These are phyloP conservation scores for Trichoderma sp. DNA, from an alignment of 2,329 filamentous ascomycete genomes.

Conservation along the genomic window DNA sequence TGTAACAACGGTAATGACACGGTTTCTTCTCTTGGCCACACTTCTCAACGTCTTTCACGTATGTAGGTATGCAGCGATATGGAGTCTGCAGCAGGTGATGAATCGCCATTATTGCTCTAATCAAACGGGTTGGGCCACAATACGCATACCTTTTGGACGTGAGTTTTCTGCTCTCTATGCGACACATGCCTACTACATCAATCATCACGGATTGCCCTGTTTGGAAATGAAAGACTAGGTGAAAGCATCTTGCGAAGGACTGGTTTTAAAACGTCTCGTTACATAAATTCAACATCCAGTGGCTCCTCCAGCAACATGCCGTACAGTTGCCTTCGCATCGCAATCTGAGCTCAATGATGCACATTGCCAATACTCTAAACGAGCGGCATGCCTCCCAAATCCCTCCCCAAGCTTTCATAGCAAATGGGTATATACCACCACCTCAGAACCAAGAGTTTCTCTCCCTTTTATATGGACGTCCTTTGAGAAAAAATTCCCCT, in stretches of 20 bases:
- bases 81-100: neutral
- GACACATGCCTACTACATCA: neutral
- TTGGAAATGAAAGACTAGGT: neutral
- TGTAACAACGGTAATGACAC: neutral
- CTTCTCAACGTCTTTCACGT: neutral
- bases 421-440: slow-evolving; percentile 39
- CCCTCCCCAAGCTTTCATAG: slow-evolving; percentile 21
- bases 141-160: neutral
- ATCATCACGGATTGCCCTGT: neutral
- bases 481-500: neutral
- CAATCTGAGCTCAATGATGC: neutral
- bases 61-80: neutral
- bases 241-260: neutral
- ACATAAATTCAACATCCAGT: neutral
- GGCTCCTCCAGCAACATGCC: neutral
- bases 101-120: neutral
- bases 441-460: slow-evolving; percentile 6
- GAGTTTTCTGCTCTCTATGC: neutral
- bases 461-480: slow-evolving; percentile 6
- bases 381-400: neutral
- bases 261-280: neutral
- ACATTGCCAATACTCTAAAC: slow-evolving; percentile 3
- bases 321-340: neutral
- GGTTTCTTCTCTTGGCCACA: neutral
- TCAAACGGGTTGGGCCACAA: neutral